Conservation (phyloP, 140 eudicot species). For the Flaveria floridana region DNA sequence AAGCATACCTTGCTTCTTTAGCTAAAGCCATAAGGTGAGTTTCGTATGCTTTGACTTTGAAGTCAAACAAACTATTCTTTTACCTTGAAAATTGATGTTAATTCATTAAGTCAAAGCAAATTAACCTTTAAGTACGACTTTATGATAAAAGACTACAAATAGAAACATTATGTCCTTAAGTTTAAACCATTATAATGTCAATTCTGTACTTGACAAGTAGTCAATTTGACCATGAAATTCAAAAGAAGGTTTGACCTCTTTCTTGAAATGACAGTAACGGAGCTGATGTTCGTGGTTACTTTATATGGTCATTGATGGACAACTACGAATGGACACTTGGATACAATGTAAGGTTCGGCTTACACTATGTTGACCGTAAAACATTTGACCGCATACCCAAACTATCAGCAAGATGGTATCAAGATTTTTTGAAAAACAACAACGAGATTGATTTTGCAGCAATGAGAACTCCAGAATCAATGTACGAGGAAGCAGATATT, state of each 20-base stretch:
- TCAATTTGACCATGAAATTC: constrained; percentile 22
- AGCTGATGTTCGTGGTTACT: constrained; percentile 86
- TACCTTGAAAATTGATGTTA: not conserved
- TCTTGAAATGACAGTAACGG: constrained; percentile 48
- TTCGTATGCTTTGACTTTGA: constrained; percentile 23
- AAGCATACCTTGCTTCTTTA: constrained; percentile 57
- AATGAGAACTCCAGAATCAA: constrained; percentile 19
- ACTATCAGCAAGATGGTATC: constrained; percentile 71
- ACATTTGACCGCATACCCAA: constrained; percentile 62
- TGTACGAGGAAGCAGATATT: constrained; percentile 3
- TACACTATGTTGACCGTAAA: constrained; percentile 54
- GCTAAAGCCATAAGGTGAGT: constrained; percentile 52
- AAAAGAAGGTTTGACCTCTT: constrained; percentile 8
- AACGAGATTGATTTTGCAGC: constrained; percentile 21
- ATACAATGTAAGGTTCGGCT: constrained; percentile 46
- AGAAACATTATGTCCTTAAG: not conserved
- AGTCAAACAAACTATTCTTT: constrained; percentile 23
- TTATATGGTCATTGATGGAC: constrained; percentile 78
- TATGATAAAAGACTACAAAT: not conserved
- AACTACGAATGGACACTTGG: constrained; percentile 69
- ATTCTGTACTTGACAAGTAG: constrained; percentile 4
- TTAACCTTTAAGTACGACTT: not conserved
- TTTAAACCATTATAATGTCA: not conserved
- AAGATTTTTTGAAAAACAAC: constrained; percentile 48
- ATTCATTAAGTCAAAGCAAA: constrained; percentile 4